A percentile compares a stretch with the other conserved stretches of the same genome.
phyloP scores from a whole-genome alignment of 2,329 filamentous ascomycete species.

The Aspergillus udagawae region DNA sequence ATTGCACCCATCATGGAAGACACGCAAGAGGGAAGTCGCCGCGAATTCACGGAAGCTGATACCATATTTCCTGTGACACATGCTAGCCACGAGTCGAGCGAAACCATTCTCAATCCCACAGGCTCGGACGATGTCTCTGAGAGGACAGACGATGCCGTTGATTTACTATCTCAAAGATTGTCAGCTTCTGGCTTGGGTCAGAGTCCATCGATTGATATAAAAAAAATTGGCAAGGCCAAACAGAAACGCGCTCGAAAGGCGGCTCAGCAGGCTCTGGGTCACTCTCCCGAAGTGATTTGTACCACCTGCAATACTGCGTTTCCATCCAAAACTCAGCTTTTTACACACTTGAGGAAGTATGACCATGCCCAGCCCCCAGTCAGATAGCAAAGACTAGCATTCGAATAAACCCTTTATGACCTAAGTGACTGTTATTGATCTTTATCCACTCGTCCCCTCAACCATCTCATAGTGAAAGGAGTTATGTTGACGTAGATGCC shows the following conservation, averaged over 20 bases:
- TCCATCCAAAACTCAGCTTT: constrained; percentile 67
- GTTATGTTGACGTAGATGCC: neutral
- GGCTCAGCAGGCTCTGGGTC: constrained; percentile 28
- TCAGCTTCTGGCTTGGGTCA: constrained; percentile 19
- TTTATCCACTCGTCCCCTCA: neutral
- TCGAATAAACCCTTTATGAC: neutral
- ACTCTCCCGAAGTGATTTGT: constrained; percentile 58
- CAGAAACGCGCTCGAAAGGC: constrained; percentile 50
- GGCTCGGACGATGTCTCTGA: neutral
- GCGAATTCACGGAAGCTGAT: neutral
- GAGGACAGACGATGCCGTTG: constrained; percentile 7
- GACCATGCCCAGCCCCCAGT: constrained; percentile 56
- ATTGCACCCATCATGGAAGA: neutral
- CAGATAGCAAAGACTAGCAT: neutral
- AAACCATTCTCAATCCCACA: neutral
- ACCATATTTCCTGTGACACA: neutral
- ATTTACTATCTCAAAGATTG: constrained; percentile 14
- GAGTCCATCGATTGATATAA: constrained; percentile 9
- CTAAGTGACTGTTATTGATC: neutral
- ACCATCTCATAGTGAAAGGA: neutral
- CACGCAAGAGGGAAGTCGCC: neutral
- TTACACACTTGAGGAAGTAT: constrained; percentile 65
- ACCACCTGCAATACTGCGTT: constrained; percentile 75
- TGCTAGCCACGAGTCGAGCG: neutral
- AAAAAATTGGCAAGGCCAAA: constrained; percentile 50